These are phyloP conservation scores for Epichloe elymi DNA, from an alignment of 2,329 filamentous ascomycete genomes.

Conservation along the genomic window DNA sequence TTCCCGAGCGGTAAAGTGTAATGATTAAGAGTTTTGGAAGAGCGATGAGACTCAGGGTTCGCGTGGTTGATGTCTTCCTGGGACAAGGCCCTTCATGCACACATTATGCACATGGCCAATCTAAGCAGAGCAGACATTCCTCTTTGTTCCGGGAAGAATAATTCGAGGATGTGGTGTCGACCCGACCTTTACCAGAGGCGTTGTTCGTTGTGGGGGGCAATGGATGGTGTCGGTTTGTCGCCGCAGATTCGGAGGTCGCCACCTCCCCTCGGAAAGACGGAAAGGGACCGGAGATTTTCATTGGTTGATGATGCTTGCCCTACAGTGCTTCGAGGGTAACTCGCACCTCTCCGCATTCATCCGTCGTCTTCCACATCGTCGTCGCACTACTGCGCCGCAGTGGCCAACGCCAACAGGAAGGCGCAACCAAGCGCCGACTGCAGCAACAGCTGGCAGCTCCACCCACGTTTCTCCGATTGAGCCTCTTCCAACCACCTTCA, in stretches of 20 bases:
- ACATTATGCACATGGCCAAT: neutral
- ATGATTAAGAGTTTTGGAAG: neutral
- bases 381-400: neutral
- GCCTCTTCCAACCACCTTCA: constrained; percentile 6
- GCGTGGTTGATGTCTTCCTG: neutral
- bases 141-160: neutral
- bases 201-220: neutral
- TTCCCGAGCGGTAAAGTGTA: neutral
- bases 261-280: constrained; percentile 11
- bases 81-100: neutral
- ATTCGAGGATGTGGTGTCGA: neutral
- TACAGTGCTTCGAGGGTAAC: neutral
- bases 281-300: neutral
- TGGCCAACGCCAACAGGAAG: neutral
- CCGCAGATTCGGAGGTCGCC: constrained; percentile 20
- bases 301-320: neutral
- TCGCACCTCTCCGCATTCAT: constrained; percentile 3
- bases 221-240: constrained; percentile 2
- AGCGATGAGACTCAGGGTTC: neutral
- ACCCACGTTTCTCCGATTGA: constrained; percentile 5
- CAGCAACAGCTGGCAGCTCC: constrained; percentile 5
- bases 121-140: neutral
- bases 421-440: neutral
- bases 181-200: neutral
- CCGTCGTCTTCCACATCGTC: neutral